phyloP scores from a whole-genome alignment of 106 monocot species.

The Dendrobium catenatum region DNA sequence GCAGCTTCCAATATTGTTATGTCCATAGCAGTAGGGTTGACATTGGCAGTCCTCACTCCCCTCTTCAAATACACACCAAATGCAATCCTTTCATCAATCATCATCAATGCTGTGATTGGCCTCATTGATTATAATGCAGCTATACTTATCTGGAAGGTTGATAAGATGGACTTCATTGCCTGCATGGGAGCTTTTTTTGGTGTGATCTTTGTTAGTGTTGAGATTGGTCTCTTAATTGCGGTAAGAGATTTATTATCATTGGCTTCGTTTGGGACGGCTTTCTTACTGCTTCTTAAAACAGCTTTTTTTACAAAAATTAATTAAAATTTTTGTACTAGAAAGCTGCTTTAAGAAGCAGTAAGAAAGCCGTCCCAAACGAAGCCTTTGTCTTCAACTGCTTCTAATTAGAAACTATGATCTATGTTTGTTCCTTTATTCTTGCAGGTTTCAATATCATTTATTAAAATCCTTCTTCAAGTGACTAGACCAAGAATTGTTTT shows the following conservation, averaged over 20 bases:
- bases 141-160: conserved; percentile 77
- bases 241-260: conserved; percentile 22
- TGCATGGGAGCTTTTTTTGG: conserved; percentile 93
- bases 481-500: conserved; percentile 41
- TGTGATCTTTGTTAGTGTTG: conserved; percentile 66
- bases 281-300: too few species aligned
- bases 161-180: conserved; percentile 77
- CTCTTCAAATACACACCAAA: conserved; percentile 93
- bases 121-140: conserved; percentile 69
- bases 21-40: conserved; percentile 61
- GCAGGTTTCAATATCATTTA: conserved; percentile 50
- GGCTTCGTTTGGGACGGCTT: too few species aligned
- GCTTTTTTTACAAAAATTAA: too few species aligned
- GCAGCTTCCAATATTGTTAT: conserved; percentile 77
- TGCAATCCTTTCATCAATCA: conserved; percentile 74
- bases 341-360: too few species aligned
- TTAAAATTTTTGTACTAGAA: too few species aligned
- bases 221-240: conserved; percentile 83
- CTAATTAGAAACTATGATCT: background rate
- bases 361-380: too few species aligned
- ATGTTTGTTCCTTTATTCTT: background rate
- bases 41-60: conserved; percentile 62
- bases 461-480: conserved; percentile 45
- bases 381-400: background rate
- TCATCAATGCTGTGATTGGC: conserved; percentile 72